Evolutionary conservation across 257 asterid genomes (phyloP), one percentile per base, ranked within the genome.

Genomic region (Rubia yunnanensis): DNA sequence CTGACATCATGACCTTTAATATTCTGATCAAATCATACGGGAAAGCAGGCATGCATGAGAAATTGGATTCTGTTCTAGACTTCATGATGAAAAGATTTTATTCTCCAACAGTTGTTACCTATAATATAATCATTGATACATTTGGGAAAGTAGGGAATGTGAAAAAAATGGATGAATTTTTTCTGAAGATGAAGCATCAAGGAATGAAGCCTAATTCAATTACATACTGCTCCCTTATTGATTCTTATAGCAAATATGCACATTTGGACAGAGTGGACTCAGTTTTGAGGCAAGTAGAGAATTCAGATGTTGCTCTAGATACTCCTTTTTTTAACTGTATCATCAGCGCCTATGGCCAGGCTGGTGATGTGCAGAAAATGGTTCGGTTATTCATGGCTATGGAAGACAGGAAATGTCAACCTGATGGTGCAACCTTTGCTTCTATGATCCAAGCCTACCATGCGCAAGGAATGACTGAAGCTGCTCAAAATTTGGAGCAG

Each of bases 141-240:
- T 89, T 74, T 76, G 99, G 99, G 31, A 92, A 81, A 80, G 86
- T 83, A 28, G 88, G 97, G 50, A 34, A 73, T 59, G 74, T 84
- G 18, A 73, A 75, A 74, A 83, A 79, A 81, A 87, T 92, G 99
- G 91, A 87, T 18, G 90, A 87, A 74, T 46, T 76, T 65, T 92
- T 92, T 84, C 41, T 87, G 78, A 76, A 81, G 72, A 87, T 92
- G 97, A 92, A 92, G 76, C 94, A 92, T 58, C 81, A 66, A 70
- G 94, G 95, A 31, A 62, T 87, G 82, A 89, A 89, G 78, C 97
- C 99, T 52, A 92, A 82, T 80, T 79, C 91, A 13, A 72, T 88
- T 68, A 92, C 97, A 27, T 89, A 87, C 77, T 81, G 91, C 73
- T 84, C 94, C 60, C 95, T 89, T 61, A 81, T 86, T 22, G 72